Percentiles rank a stretch among this genome's conserved stretches.
Conservation (phyloP, 345 rosid species). For the Rhodamnia rubescens region DNA sequence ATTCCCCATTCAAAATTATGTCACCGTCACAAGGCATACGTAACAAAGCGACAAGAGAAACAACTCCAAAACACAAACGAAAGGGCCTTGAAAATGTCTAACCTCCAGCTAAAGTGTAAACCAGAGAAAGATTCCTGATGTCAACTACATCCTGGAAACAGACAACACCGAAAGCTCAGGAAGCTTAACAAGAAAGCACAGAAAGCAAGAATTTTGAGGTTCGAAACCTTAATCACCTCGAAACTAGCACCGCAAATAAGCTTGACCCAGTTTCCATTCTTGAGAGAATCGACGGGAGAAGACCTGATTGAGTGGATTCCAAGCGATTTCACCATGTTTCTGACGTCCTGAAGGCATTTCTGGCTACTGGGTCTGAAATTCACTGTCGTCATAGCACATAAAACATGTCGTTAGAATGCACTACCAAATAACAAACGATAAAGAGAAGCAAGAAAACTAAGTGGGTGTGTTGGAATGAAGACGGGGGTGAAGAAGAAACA, state of each 20-base stretch:
- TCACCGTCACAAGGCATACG: not conserved
- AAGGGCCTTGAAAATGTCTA: not conserved
- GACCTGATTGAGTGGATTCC: slow-evolving; percentile 23
- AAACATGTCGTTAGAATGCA: not conserved
- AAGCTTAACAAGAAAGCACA: not conserved
- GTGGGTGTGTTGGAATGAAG: not conserved
- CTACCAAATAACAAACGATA: not conserved
- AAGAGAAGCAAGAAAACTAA: too few relatives aligned
- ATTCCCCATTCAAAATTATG: not conserved
- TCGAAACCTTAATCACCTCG: slow-evolving; percentile 21
- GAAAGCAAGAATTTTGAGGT: not conserved
- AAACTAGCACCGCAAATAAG: slow-evolving; percentile 64
- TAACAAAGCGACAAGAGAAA: not conserved
- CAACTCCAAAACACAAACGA: not conserved
- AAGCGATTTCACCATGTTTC: slow-evolving; percentile 13
- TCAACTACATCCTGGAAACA: slow-evolving; percentile 40
- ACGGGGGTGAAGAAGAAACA: not conserved
- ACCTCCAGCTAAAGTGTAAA: slow-evolving; percentile 64
- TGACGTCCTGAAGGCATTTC: slow-evolving; percentile 15
- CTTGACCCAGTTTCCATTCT: slow-evolving; percentile 54
- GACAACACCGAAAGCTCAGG: not conserved
- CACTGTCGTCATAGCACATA: slow-evolving; percentile 1
- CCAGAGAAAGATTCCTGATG: slow-evolving; percentile 50
- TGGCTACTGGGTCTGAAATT: slow-evolving; percentile 1
- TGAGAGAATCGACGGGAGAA: slow-evolving; percentile 38